phyloP scores from a whole-genome alignment of 2,329 filamentous ascomycete species.

The Shiraia bambusicola region DNA sequence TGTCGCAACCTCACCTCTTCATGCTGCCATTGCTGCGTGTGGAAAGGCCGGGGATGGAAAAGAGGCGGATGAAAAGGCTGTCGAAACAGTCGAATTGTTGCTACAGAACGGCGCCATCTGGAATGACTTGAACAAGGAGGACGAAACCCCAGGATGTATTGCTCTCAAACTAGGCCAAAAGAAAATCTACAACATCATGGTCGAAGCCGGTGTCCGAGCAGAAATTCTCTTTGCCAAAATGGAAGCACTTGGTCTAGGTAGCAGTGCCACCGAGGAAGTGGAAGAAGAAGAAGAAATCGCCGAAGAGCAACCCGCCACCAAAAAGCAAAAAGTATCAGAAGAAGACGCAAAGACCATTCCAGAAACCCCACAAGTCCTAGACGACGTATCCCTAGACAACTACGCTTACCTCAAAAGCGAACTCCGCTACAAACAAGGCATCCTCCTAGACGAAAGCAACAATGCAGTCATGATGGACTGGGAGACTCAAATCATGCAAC shows the following conservation, averaged over 20 bases:
- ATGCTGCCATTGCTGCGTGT: slow-evolving; percentile 38
- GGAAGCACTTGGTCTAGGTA: slow-evolving; percentile 34
- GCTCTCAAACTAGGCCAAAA: slow-evolving; percentile 36
- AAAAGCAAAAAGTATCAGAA: slow-evolving; percentile 38
- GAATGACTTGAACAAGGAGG: slow-evolving; percentile 43
- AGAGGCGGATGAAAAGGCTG: slow-evolving; percentile 28
- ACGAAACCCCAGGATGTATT: slow-evolving; percentile 43
- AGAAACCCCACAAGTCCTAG: slow-evolving; percentile 26
- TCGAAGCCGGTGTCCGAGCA: slow-evolving; percentile 40
- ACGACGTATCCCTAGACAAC: slow-evolving; percentile 44
- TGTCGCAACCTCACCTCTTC: slow-evolving; percentile 38
- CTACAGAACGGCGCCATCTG: slow-evolving; percentile 44
- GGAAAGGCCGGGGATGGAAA: slow-evolving; percentile 34
- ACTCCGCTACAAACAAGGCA: slow-evolving; percentile 36
- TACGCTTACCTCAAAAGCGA: slow-evolving; percentile 42
- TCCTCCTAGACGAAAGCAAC: slow-evolving; percentile 68
- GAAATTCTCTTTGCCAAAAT: slow-evolving; percentile 40
- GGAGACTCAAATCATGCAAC: slow-evolving; percentile 84
- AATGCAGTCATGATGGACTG: slow-evolving; percentile 95
- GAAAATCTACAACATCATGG: slow-evolving; percentile 41
- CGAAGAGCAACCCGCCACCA: slow-evolving; percentile 34
- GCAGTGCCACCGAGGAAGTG: slow-evolving; percentile 21
- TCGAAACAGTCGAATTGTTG: slow-evolving; percentile 35
- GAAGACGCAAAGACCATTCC: slow-evolving; percentile 29
- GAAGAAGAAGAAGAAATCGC: slow-evolving; percentile 18